Evolutionary conservation across 192 early-diverging fungal species (phyloP).

Genomic region (Gamsiella multidivaricata): DNA sequence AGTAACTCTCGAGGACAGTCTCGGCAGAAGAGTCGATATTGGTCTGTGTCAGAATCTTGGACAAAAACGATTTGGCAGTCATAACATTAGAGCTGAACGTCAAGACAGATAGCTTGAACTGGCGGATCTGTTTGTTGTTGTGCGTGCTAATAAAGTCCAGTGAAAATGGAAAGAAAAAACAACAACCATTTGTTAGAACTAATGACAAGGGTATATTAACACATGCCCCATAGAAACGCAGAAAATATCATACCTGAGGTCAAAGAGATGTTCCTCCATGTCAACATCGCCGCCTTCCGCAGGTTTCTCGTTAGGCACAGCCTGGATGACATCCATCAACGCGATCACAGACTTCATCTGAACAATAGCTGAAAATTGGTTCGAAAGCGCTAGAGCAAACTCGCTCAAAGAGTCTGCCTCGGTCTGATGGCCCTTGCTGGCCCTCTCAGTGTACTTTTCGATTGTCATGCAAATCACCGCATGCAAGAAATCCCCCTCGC

Average conservation of each 20-base stretch:
- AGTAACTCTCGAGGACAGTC: slow-evolving; percentile 58
- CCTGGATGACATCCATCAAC: slow-evolving; percentile 66
- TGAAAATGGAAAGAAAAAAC: slow-evolving; percentile 4
- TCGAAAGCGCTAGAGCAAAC: slow-evolving; percentile 79
- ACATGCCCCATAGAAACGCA: slow-evolving; percentile 30
- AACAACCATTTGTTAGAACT: background rate
- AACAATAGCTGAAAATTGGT: slow-evolving; percentile 71
- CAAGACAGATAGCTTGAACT: slow-evolving; percentile 71
- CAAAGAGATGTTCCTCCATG: slow-evolving; percentile 47
- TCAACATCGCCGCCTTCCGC: slow-evolving; percentile 33
- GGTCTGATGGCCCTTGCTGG: slow-evolving; percentile 58
- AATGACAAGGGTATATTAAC: background rate
- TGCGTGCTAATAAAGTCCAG: slow-evolving; percentile 39
- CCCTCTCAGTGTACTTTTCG: slow-evolving; percentile 72
- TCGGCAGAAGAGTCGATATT: slow-evolving; percentile 44
- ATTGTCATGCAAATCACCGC: slow-evolving; percentile 79
- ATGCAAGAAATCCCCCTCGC: slow-evolving; percentile 77
- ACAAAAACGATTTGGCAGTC: slow-evolving; percentile 61
- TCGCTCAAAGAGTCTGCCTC: slow-evolving; percentile 76
- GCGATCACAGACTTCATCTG: slow-evolving; percentile 74
- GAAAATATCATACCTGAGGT: slow-evolving; percentile 21
- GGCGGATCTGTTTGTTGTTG: slow-evolving; percentile 68
- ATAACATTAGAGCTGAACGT: slow-evolving; percentile 67
- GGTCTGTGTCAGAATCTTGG: slow-evolving; percentile 56
- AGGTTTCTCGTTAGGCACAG: slow-evolving; percentile 67